A percentile compares a stretch with the other conserved stretches of the same genome.
Evolutionary conservation across 192 early-diverging fungal genomes (phyloP).

Genomic region (Linnemannia elongata): DNA sequence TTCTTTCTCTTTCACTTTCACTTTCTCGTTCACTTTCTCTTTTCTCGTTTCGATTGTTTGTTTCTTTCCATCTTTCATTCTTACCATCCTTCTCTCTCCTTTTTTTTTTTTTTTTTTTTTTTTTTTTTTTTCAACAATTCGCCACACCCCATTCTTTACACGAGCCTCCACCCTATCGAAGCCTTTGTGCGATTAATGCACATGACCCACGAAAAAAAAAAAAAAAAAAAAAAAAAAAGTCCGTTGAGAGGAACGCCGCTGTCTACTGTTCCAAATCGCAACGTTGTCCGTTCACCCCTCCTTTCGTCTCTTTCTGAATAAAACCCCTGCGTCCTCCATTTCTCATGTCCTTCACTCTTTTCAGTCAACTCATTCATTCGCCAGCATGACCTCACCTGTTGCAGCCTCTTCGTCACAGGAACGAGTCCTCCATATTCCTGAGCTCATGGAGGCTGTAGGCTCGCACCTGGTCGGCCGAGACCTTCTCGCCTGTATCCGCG

Average conservation of each 20-base stretch:
- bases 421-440: neutral
- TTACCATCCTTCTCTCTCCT: too few species aligned
- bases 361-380: neutral
- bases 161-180: too few species aligned
- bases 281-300: too few species aligned
- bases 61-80: neutral
- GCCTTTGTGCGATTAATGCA: too few species aligned
- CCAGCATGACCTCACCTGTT: neutral
- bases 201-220: neutral
- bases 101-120: neutral
- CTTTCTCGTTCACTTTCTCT: too few species aligned
- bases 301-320: too few species aligned
- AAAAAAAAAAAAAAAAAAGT: neutral
- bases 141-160: neutral
- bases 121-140: neutral
- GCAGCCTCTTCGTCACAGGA: neutral
- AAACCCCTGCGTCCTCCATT: neutral
- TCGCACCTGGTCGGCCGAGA: neutral
- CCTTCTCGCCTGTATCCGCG: neutral
- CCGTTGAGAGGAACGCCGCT: neutral
- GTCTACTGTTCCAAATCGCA: neutral
- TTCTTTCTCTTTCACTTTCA: too few species aligned
- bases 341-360: neutral
- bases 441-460: neutral
- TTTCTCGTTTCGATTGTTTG: neutral